Evolutionary conservation across 495 filamentous ascomycete genomes (phyloP).

Genomic region (Clohesyomyces aquaticus): DNA sequence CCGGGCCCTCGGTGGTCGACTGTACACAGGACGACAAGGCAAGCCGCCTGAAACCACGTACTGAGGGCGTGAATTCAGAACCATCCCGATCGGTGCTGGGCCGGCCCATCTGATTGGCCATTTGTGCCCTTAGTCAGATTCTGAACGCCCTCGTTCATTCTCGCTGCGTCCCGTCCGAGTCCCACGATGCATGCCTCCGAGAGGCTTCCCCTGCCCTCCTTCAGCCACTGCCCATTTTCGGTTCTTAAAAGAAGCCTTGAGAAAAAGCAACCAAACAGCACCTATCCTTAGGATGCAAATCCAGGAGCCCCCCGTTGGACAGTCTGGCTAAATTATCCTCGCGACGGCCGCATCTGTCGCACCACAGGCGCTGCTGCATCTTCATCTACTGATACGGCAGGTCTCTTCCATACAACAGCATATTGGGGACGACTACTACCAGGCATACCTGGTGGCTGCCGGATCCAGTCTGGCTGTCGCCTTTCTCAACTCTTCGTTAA

Average conservation of each 20-base stretch:
- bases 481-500: slow-evolving; percentile 11
- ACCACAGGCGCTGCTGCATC: background rate
- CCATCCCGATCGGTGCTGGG: background rate
- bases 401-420: background rate
- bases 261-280: background rate
- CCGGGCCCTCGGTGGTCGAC: background rate
- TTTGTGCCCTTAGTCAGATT: background rate
- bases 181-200: no score
- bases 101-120: background rate
- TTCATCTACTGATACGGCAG: slow-evolving; percentile 6
- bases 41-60: background rate
- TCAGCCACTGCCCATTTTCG: background rate
- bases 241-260: background rate
- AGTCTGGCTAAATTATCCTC: slow-evolving; percentile 17
- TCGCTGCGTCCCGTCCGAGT: no score
- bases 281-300: background rate
- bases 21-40: background rate
- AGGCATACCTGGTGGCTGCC: no score
- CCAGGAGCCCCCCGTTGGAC: background rate
- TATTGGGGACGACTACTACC: slow-evolving; percentile 27
- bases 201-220: background rate
- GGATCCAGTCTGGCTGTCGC: background rate
- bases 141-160: background rate
- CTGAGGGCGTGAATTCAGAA: background rate
- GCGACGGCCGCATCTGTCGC: slow-evolving; percentile 20